Evolutionary conservation across 176 grass and related monocot species (phyloP).

Genomic region (Carex parvula): DNA sequence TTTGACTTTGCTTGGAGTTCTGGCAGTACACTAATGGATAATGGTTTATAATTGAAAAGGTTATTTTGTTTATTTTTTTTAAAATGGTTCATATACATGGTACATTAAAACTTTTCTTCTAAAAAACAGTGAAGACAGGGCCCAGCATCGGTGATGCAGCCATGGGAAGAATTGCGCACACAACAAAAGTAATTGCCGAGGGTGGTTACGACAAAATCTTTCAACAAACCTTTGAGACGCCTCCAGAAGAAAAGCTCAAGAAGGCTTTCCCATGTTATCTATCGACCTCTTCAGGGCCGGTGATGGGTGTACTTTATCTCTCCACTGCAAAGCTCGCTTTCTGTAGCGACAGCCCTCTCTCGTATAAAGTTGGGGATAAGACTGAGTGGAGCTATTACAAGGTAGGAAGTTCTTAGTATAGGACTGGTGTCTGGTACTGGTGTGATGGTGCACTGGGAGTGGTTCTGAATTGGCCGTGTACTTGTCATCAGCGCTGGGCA

Average conservation of each 20-base stretch:
- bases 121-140: conserved; percentile 87
- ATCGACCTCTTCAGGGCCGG: conserved; percentile 90
- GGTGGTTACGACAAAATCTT: conserved; percentile 99
- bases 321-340: conserved; percentile 88
- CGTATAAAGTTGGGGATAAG: conserved; percentile 78
- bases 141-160: conserved; percentile 94
- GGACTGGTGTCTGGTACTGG: not conserved
- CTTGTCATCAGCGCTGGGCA: not conserved
- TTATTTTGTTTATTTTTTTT: not conserved
- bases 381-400: conserved; percentile 97
- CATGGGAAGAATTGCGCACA: conserved; percentile 85
- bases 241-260: conserved; percentile 79
- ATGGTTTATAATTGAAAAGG: not conserved
- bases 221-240: conserved; percentile 72
- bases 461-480: not conserved
- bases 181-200: conserved; percentile 94
- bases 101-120: not conserved
- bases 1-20: not conserved
- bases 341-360: conserved; percentile 88
- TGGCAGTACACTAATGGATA: not conserved
- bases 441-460: not conserved
- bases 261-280: conserved; percentile 84
- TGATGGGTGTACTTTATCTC: conserved; percentile 92
- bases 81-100: not conserved
- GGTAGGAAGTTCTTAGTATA: conserved; percentile 34